Evolutionary conservation across 2,329 filamentous ascomycete genomes (phyloP).

Genomic region (Trichoderma sp.): DNA sequence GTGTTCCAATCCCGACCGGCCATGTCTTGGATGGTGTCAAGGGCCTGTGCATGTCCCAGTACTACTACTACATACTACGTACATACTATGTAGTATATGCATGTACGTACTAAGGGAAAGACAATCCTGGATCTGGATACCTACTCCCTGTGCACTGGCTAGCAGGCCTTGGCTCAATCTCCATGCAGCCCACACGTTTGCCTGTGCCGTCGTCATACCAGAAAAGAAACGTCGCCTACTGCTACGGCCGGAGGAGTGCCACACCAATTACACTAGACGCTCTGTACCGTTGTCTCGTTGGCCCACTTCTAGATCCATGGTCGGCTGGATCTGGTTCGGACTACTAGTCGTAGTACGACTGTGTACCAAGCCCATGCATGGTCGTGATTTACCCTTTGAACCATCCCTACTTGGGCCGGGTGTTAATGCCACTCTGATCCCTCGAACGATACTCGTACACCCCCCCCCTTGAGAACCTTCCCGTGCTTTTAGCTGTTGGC

Average conservation of each 20-base stretch:
- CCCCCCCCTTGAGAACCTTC: conserved; percentile 22
- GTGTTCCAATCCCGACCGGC: conserved; percentile 2
- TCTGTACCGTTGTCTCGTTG: conserved; percentile 28
- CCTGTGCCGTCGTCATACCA: conserved; percentile 24
- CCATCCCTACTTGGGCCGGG: conserved; percentile 33
- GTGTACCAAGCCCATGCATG: conserved; percentile 23
- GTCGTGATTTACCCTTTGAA: conserved; percentile 37
- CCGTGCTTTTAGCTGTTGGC: conserved; percentile 1
- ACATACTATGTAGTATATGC: too few relatives aligned
- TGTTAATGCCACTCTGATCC: conserved; percentile 30
- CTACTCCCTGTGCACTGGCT: conserved; percentile 11
- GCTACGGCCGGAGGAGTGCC: not conserved
- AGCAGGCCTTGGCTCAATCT: conserved; percentile 28
- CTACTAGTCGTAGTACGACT: conserved; percentile 21
- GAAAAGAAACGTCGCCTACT: conserved; percentile 19
- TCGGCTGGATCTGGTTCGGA: conserved; percentile 35
- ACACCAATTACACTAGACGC: conserved; percentile 9
- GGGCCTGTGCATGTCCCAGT: not conserved
- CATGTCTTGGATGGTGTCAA: conserved; percentile 19
- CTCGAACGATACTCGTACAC: conserved; percentile 24
- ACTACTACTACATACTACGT: too few relatives aligned
- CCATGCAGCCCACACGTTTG: conserved; percentile 36
- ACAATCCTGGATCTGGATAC: conserved; percentile 19
- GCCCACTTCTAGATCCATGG: conserved; percentile 39
- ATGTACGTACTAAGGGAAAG: conserved; percentile 2